Percentiles rank a stretch among this genome's conserved stretches.
Conservation (phyloP, 768 basidiomycete genomes). For the Suillus subluteus region DNA sequence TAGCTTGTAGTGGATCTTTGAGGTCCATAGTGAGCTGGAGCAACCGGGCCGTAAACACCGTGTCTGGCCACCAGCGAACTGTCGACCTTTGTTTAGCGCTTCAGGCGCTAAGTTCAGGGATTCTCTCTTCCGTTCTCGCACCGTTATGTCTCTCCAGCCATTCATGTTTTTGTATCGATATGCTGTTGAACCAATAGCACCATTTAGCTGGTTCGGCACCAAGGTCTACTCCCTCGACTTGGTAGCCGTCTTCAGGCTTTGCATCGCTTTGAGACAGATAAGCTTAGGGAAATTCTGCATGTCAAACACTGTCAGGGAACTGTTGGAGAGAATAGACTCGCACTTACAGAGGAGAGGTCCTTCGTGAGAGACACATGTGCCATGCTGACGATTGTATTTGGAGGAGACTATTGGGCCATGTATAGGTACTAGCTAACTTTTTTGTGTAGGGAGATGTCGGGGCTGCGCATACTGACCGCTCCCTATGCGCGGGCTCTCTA, state of each 20-base stretch:
- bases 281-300: conserved; percentile 53
- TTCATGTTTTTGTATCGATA: conserved; percentile 57
- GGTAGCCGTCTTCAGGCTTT: conserved; percentile 68
- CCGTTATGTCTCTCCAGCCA: conserved; percentile 39
- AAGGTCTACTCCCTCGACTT: conserved; percentile 66
- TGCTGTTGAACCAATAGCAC: conserved; percentile 59
- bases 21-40: not conserved
- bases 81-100: not conserved
- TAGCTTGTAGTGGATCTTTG: not conserved
- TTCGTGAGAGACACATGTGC: conserved; percentile 60
- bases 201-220: conserved; percentile 69
- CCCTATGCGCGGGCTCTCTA: conserved; percentile 51
- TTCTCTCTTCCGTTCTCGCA: not conserved
- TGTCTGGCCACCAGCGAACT: too few species aligned
- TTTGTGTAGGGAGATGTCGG: not conserved
- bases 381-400: conserved; percentile 71
- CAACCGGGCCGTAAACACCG: not conserved
- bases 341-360: conserved; percentile 50
- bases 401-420: conserved; percentile 66
- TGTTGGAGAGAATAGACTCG: conserved; percentile 35
- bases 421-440: conserved; percentile 45
- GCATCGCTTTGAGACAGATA: conserved; percentile 68
- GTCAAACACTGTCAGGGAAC: conserved; percentile 42
- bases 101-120: not conserved
- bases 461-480: conserved; percentile 8